Evolutionary conservation across 169 alveolate species (phyloP).

Genomic region (Plasmodium vivax): DNA sequence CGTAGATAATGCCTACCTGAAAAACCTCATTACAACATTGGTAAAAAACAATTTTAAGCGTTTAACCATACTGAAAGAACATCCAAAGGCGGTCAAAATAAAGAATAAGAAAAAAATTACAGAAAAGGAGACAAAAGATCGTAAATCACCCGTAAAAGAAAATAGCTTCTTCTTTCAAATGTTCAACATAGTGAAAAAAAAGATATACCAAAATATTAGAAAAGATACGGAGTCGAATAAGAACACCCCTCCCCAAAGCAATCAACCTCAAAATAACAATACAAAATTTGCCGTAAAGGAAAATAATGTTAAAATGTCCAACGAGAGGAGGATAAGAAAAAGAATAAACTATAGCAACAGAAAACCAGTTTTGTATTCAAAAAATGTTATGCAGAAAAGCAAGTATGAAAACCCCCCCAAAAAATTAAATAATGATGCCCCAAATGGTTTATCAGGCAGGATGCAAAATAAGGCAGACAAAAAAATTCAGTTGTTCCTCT

Average conservation of each 20-base stretch:
- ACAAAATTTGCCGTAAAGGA: neutral
- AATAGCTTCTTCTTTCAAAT: slow-evolving; percentile 38
- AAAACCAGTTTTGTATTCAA: slow-evolving; percentile 20
- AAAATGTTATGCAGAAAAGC: slow-evolving; percentile 6
- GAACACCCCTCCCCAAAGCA: neutral
- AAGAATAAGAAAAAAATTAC: slow-evolving; percentile 25
- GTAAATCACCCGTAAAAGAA: slow-evolving; percentile 19
- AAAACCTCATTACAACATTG: slow-evolving; percentile 16
- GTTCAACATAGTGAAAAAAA: slow-evolving; percentile 41
- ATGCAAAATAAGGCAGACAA: neutral
- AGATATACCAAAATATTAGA: slow-evolving; percentile 23
- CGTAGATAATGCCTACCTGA: neutral
- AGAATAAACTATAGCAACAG: neutral
- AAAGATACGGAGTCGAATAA: slow-evolving; percentile 16
- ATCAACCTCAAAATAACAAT: neutral
- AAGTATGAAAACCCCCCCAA: slow-evolving; percentile 18
- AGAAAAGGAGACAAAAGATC: neutral
- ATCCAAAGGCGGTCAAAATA: slow-evolving; percentile 7
- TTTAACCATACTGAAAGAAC: slow-evolving; percentile 25
- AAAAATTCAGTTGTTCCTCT: neutral
- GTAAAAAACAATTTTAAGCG: slow-evolving; percentile 44
- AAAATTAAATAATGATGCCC: neutral
- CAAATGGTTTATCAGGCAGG: neutral
- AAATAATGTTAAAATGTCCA: slow-evolving; percentile 30
- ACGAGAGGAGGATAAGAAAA: slow-evolving; percentile 21